phyloP scores from a whole-genome alignment of 2,329 filamentous ascomycete genomes.

The Penicillium crustosum region DNA sequence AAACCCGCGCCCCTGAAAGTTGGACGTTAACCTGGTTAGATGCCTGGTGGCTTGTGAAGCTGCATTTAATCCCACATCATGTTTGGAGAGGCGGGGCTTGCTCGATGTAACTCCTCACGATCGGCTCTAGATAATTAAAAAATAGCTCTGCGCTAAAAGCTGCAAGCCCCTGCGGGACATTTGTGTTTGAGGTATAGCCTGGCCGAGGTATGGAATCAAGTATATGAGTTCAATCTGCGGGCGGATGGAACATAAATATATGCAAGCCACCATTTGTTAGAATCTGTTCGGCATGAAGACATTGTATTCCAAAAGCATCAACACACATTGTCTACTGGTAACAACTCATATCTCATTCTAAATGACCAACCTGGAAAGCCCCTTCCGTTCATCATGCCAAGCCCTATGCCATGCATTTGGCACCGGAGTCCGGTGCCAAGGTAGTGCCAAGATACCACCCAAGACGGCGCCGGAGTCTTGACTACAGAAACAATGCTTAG shows the following conservation, averaged over 20 bases:
- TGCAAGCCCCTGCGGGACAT: neutral
- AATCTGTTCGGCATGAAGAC: neutral
- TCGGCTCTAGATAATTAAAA: neutral
- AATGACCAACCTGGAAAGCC: neutral
- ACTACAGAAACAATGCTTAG: constrained; percentile 4
- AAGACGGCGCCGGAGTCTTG: constrained; percentile 16
- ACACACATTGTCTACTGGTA: neutral
- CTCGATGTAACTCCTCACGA: constrained; percentile 6
- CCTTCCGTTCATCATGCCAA: constrained; percentile 11
- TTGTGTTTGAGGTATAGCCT: neutral
- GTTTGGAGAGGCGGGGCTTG: neutral
- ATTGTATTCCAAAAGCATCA: too few species aligned
- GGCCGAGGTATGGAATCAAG: neutral
- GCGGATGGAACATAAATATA: too few species aligned
- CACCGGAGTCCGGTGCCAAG: constrained; percentile 25
- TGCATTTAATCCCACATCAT: neutral
- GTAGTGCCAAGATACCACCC: constrained; percentile 24
- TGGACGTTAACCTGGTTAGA: neutral
- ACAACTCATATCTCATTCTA: neutral
- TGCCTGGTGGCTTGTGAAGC: neutral
- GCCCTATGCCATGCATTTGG: constrained; percentile 8
- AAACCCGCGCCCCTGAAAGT: constrained; percentile 15
- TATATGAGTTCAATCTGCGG: too few species aligned
- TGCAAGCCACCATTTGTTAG: neutral
- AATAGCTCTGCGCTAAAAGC: neutral